A percentile compares a stretch with the other conserved stretches of the same genome.
phyloP scores from a whole-genome alignment of 2,329 filamentous ascomycete genomes.

The Hypoxylon sp. region DNA sequence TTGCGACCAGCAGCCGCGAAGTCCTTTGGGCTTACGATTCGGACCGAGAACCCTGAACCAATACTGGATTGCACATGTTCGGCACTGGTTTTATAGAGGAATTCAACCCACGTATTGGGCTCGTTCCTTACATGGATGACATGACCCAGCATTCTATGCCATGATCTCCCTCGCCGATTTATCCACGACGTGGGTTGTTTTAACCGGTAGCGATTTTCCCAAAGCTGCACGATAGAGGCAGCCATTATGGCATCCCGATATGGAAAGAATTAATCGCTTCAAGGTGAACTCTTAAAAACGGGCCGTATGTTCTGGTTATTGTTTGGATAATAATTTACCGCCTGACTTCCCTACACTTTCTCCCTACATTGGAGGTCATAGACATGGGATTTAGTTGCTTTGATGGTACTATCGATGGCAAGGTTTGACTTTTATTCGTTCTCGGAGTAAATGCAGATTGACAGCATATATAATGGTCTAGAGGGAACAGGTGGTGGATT shows the following conservation, averaged over 20 bases:
- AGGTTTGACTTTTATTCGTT: conserved; percentile 10
- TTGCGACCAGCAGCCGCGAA: conserved; percentile 20
- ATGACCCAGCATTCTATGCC: conserved; percentile 31
- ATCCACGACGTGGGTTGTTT: conserved; percentile 41
- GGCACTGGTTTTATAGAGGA: conserved; percentile 34
- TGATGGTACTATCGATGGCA: conserved; percentile 2
- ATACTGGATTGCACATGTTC: conserved; percentile 31
- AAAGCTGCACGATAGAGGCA: conserved; percentile 29
- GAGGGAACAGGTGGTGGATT: conserved; percentile 4
- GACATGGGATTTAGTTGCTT: conserved; percentile 10
- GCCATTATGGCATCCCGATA: conserved; percentile 34
- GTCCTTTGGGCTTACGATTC: conserved; percentile 41
- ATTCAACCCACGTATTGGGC: conserved; percentile 23
- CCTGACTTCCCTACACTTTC: conserved; percentile 23
- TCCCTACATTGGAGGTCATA: conserved; percentile 5
- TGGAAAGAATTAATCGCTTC: conserved; percentile 24
- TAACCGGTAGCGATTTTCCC: conserved; percentile 39
- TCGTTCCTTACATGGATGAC: conserved; percentile 45
- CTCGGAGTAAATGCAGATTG: conserved; percentile 21
- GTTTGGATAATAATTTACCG: conserved; percentile 32
- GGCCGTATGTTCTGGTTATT: conserved; percentile 34
- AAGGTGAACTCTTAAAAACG: conserved; percentile 33
- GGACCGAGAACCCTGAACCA: conserved; percentile 46
- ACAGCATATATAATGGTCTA: conserved; percentile 11
- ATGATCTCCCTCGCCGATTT: conserved; percentile 45